Evolutionary conservation across 306 rosid species (phyloP), one percentile per base, ranked within the genome.

Genomic region (Fragaria ananassa): DNA sequence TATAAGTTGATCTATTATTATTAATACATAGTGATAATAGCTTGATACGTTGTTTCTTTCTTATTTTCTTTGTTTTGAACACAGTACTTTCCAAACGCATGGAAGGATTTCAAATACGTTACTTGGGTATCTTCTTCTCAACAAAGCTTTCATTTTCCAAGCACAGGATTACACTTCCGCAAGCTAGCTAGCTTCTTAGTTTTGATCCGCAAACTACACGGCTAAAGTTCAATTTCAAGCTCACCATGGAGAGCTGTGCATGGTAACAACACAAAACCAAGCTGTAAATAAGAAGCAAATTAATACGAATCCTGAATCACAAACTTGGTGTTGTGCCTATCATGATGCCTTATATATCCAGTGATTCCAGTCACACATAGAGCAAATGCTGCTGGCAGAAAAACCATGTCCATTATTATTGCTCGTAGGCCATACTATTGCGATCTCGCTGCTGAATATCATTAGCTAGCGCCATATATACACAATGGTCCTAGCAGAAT

Each of bases 401-500:
- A 42, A 76, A 63, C 76, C 68, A 31, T 47, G 86, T 79, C 82
- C 70, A 47, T 80, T 66, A 41, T 70, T 42, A 70, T 78, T 53
- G 44, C 68, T 49, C 72, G 77, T 80, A 74, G 86, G 84, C 25
- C 84, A 60, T 19, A 78, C 44, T 75, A 35, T 11, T 64, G 46
- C 69, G 35, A 54, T 34, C 68, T 14, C 14, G 21, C 66, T 13
- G 82, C 44, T 80, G 87, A 86, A 86, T 77, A 77, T 39, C 65
- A 81, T 69, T 67, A 66, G 56, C 37, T 67, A 66, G 56, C 37
- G 62, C 72, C 72, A 65, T 27, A 27, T 27, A 27, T 76, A 58
- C 65, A 29, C 69, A 10, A 44, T 65, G 70, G 70, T 65, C 70
- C 46, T 42, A 42, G 46, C 46, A 18, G 45, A 62, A 62, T 62